Evolutionary conservation across 2,329 filamentous ascomycete genomes (phyloP).

Genomic region (Eutypa lata): DNA sequence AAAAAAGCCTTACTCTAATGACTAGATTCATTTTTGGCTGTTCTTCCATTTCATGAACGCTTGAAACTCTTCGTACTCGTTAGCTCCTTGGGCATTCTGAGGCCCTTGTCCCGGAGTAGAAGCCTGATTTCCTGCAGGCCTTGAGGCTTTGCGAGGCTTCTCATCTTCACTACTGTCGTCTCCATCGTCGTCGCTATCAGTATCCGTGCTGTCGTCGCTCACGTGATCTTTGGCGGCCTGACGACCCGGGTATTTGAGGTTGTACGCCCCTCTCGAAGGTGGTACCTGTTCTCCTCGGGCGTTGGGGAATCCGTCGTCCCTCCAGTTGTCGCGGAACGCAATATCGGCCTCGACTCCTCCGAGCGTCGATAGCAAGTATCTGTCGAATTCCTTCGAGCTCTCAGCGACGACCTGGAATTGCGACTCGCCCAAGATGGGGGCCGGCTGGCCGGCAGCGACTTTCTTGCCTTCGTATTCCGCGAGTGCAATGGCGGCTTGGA

Average conservation of each 20-base stretch:
- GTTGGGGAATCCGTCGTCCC: neutral
- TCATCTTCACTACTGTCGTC: neutral
- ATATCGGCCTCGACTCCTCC: neutral
- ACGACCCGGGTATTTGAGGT: neutral
- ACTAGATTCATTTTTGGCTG: too few relatives aligned
- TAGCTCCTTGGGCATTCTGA: too few relatives aligned
- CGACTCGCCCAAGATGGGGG: conserved; percentile 3
- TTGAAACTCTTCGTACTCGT: too few relatives aligned
- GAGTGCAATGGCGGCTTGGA: conserved; percentile 8
- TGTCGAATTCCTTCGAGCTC: conserved; percentile 11
- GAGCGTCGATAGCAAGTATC: conserved; percentile 5
- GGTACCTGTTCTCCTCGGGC: neutral
- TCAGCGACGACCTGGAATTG: conserved; percentile 10
- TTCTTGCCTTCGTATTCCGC: conserved; percentile 6
- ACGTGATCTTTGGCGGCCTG: neutral
- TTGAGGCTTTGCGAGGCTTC: neutral
- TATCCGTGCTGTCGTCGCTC: neutral
- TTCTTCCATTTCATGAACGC: too few relatives aligned
- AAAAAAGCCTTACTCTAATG: too few relatives aligned
- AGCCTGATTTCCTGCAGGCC: neutral
- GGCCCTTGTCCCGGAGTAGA: neutral
- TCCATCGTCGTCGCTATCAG: neutral
- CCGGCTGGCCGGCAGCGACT: neutral
- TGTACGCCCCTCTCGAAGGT: neutral
- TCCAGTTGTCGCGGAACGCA: neutral